Evolutionary conservation across 257 asterid genomes (phyloP), one percentile per base, ranked within the genome.

Genomic region (Gentiana dahurica): DNA sequence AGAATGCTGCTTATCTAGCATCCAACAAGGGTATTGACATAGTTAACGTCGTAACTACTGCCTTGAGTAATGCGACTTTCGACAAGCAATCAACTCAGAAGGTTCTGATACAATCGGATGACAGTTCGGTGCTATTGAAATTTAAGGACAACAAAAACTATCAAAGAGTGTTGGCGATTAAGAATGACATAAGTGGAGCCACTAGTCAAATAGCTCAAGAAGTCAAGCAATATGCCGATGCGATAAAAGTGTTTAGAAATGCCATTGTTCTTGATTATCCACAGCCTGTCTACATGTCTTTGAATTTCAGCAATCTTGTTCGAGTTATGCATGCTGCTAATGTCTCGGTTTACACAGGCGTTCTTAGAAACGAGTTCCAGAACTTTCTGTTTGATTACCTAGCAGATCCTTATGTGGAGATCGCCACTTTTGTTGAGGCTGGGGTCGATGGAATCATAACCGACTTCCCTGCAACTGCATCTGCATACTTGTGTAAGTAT

Each of bases 1-100:
- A 89, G 94, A 75, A 86, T 68, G 95, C 94, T 36, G 77, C 87
- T 0, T 83, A 61, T 71, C 85, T 86, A 51, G 93, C 94, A 44
- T 63, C 91, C 7, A 65, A 61, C 41, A 72, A 66, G 69, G 82
- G 88, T 24, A 84, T 89, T 3, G 92, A 86, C 80, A 63, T 83
- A 0, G 79, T 78, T 34, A 80, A 49, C 3, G 66, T 74, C 10
- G 92, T 81, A 68, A 64, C 79, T 12, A 44, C 73, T 0, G 80
- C 88, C 37, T 84, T 89, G 35, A 77, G 62, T 69, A 81, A 86
- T 34, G 83, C 95, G 66, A 64, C 80, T 1, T 62, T 83, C 0
- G 92, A 81, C 51, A 84, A 81, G 78, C 82, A 77, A 54, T 37
- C 81, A 2, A 68, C 66, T 38, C 81, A 77, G 66, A 83, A 73